Evolutionary conservation across 1,284 basidiomycete genomes (phyloP).

Genomic region (Trametes hirsuta): DNA sequence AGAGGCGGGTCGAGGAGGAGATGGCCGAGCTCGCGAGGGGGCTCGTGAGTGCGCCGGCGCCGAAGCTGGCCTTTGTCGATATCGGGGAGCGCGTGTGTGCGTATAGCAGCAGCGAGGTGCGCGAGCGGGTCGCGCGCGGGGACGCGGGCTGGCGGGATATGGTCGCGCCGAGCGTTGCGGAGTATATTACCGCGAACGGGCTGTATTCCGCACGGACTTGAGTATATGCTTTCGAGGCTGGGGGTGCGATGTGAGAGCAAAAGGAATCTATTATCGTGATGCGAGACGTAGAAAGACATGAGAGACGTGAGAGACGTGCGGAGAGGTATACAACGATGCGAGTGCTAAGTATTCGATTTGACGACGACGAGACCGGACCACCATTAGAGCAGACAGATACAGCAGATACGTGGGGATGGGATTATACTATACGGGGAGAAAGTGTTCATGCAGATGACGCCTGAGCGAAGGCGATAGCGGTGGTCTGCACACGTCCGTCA

Average conservation of each 20-base stretch:
- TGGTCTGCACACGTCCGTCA: constrained; percentile 51
- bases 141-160: constrained; percentile 43
- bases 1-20: constrained; percentile 32
- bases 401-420: not conserved
- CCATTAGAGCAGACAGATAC: constrained; percentile 1
- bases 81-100: constrained; percentile 58
- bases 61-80: constrained; percentile 61
- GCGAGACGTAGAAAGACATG: constrained; percentile 17
- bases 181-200: constrained; percentile 52
- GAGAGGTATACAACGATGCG: constrained; percentile 15
- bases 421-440: not conserved
- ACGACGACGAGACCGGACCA: constrained; percentile 10
- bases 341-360: not conserved
- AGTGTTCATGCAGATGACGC: constrained; percentile 44
- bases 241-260: not conserved
- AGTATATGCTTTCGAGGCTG: not conserved
- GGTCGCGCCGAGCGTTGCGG: constrained; percentile 45
- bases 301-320: constrained; percentile 17
- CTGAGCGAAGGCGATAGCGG: constrained; percentile 84
- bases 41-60: constrained; percentile 47
- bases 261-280: constrained; percentile 25
- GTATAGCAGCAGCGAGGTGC: constrained; percentile 76
- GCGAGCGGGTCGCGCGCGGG: constrained; percentile 48
- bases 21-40: constrained; percentile 45
- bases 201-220: constrained; percentile 46